These are phyloP conservation scores for Phellinidium pouzarii DNA, from an alignment of 1,284 basidiomycete species.

Conservation along the genomic window DNA sequence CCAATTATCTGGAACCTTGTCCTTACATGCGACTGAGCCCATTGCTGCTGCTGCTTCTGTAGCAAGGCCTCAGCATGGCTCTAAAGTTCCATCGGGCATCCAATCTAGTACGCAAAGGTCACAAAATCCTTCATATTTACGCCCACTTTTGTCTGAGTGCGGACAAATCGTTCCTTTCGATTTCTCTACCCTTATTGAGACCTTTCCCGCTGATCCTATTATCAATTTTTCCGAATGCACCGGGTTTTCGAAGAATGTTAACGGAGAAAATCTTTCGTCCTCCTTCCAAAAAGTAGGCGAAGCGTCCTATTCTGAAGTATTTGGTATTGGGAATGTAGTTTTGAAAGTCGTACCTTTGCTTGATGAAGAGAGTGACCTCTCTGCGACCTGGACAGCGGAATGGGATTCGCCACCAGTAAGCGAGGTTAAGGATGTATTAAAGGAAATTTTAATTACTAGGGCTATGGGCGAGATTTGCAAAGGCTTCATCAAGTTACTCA, in stretches of 20 bases:
- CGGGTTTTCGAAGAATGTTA: constrained; percentile 24
- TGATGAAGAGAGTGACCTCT: constrained; percentile 34
- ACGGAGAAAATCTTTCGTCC: constrained; percentile 18
- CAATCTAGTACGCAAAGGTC: constrained; percentile 21
- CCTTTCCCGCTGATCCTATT: constrained; percentile 56
- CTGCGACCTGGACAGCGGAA: constrained; percentile 18
- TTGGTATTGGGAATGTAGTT: constrained; percentile 77
- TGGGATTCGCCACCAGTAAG: constrained; percentile 60
- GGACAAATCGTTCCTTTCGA: constrained; percentile 59
- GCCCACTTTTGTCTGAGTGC: constrained; percentile 60
- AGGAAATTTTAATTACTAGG: constrained; percentile 83
- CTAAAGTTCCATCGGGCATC: constrained; percentile 32
- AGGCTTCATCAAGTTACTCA: constrained; percentile 74
- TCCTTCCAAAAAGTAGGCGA: constrained; percentile 85
- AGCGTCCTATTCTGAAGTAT: constrained; percentile 97
- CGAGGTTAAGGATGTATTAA: constrained; percentile 70
- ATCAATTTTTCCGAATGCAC: constrained; percentile 38
- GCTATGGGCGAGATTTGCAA: constrained; percentile 67
- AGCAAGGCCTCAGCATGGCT: background rate
- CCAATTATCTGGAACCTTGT: constrained; percentile 3
- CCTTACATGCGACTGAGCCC: background rate
- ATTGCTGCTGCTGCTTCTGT: background rate
- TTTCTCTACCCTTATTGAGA: constrained; percentile 73
- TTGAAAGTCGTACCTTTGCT: constrained; percentile 81
- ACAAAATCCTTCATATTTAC: constrained; percentile 42